Percentiles rank a stretch among this genome's conserved stretches.
These are phyloP conservation scores for Babesia bovis DNA, from an alignment of 169 alveolate species.

Conservation along the genomic window DNA sequence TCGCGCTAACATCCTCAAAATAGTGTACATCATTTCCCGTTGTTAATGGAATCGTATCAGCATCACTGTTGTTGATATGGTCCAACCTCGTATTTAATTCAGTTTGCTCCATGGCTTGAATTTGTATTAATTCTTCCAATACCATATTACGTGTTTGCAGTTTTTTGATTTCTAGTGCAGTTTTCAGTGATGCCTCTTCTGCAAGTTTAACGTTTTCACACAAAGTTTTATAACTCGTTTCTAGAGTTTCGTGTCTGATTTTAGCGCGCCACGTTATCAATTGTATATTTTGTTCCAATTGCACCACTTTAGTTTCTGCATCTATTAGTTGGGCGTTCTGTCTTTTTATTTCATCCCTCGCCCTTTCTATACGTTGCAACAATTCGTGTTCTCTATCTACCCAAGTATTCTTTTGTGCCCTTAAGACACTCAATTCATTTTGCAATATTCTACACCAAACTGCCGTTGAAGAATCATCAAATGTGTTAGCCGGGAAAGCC, in stretches of 20 bases:
- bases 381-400: conserved; percentile 33
- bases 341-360: conserved; percentile 16
- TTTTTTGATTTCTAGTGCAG: conserved; percentile 32
- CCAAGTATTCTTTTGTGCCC: conserved; percentile 10
- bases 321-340: conserved; percentile 30
- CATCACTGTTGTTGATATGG: not conserved
- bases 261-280: conserved; percentile 8
- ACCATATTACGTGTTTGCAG: conserved; percentile 32
- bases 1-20: not conserved
- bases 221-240: conserved; percentile 34
- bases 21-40: too few species aligned
- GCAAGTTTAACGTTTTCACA: conserved; percentile 49
- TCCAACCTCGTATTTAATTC: conserved; percentile 24
- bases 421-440: conserved; percentile 22
- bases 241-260: conserved; percentile 39
- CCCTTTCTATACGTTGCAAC: conserved; percentile 9
- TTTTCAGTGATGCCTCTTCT: conserved; percentile 24
- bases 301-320: conserved; percentile 5
- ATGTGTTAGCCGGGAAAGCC: not conserved
- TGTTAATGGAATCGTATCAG: not conserved
- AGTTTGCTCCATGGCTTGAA: conserved; percentile 3
- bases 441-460: conserved; percentile 28
- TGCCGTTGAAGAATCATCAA: conserved; percentile 6
- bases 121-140: conserved; percentile 48
- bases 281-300: conserved; percentile 36